Evolutionary conservation across 2,329 filamentous ascomycete genomes (phyloP).

Genomic region (Paraconiothyrium sp.): DNA sequence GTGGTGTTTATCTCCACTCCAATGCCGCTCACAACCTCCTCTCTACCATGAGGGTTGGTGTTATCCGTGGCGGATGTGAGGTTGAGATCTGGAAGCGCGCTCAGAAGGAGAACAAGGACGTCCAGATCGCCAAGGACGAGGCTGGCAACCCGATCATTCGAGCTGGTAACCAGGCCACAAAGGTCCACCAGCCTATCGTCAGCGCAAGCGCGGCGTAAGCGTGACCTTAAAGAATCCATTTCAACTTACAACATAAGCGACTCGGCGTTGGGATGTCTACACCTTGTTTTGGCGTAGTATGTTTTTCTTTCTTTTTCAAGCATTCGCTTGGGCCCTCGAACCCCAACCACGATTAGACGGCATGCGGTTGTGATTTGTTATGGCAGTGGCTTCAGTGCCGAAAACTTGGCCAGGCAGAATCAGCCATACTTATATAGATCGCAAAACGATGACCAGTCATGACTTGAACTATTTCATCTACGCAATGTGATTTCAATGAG

Average conservation of each 20-base stretch:
- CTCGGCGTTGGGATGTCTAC: conserved; percentile 44
- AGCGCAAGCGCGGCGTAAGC: conserved; percentile 82
- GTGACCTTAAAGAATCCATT: conserved; percentile 20
- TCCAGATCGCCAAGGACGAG: conserved; percentile 81
- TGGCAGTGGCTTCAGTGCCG: conserved; percentile 29
- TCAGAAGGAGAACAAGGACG: conserved; percentile 69
- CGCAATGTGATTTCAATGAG: not conserved
- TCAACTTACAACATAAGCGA: conserved; percentile 29
- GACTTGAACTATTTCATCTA: not conserved
- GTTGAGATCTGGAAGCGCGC: conserved; percentile 58
- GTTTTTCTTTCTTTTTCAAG: conserved; percentile 32
- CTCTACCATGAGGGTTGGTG: conserved; percentile 55
- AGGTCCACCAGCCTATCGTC: conserved; percentile 79
- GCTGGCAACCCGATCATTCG: conserved; percentile 84
- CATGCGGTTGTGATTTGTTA: conserved; percentile 37
- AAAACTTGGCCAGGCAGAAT: conserved; percentile 20
- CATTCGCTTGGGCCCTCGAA: conserved; percentile 39
- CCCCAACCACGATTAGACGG: conserved; percentile 40
- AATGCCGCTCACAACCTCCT: conserved; percentile 56
- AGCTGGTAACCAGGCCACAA: conserved; percentile 85
- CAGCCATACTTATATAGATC: conserved; percentile 26
- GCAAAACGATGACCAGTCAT: conserved; percentile 29
- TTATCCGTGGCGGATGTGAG: conserved; percentile 55
- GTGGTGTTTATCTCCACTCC: conserved; percentile 54
- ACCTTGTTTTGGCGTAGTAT: conserved; percentile 33